Percentiles rank a stretch among this genome's conserved stretches.
Conservation (phyloP, 768 basidiomycete species). For the Boletus subcaerulescens region DNA sequence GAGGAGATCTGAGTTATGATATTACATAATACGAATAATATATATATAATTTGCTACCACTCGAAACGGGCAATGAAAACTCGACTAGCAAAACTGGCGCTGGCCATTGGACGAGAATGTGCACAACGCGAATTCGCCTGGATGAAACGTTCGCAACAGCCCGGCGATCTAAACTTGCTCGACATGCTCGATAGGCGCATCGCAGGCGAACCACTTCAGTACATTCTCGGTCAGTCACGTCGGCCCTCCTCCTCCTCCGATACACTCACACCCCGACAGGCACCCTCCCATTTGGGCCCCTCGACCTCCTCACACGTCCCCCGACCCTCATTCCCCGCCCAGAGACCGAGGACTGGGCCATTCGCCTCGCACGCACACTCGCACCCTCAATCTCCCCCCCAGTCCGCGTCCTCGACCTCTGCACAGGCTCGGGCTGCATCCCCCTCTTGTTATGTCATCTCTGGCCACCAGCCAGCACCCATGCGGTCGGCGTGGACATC, state of each 20-base stretch:
- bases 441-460: slow-evolving; percentile 77
- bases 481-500: slow-evolving; percentile 66
- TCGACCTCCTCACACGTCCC: slow-evolving; percentile 66
- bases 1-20: slow-evolving; percentile 9
- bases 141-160: slow-evolving; percentile 36
- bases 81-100: slow-evolving; percentile 31
- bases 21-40: slow-evolving; percentile 17
- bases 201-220: slow-evolving; percentile 80
- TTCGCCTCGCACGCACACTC: slow-evolving; percentile 53
- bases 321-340: slow-evolving; percentile 93
- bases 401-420: slow-evolving; percentile 73
- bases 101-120: slow-evolving; percentile 32
- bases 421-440: slow-evolving; percentile 92
- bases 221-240: slow-evolving; percentile 77
- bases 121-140: slow-evolving; percentile 47
- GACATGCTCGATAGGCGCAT: slow-evolving; percentile 58
- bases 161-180: no score
- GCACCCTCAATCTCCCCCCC: slow-evolving; percentile 30
- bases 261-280: slow-evolving; percentile 33
- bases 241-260: neutral
- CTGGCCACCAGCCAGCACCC: slow-evolving; percentile 52
- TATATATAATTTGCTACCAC: neutral
- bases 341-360: slow-evolving; percentile 87
- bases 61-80: neutral
- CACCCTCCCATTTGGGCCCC: slow-evolving; percentile 85